A percentile compares a stretch with the other conserved stretches of the same genome.
These are phyloP conservation scores for Globisporangium lucens DNA, from an alignment of 352 stramenopile genomes.

Conservation along the genomic window DNA sequence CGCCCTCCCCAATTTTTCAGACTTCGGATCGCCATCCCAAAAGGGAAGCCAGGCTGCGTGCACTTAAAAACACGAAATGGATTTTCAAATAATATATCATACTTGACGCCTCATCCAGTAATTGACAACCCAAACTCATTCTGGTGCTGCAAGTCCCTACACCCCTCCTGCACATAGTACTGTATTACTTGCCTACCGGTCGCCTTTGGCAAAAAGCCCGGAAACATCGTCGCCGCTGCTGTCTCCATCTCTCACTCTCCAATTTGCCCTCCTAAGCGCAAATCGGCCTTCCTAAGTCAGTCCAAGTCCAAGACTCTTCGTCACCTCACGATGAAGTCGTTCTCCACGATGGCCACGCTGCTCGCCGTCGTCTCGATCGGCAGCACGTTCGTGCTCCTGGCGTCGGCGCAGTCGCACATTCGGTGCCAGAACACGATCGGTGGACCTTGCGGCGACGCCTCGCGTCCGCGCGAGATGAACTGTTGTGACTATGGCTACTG, in stretches of 20 bases:
- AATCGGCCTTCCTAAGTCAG: background rate
- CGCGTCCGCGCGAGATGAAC: conserved; percentile 25
- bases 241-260: background rate
- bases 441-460: conserved; percentile 33
- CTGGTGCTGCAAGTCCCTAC: background rate
- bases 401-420: conserved; percentile 33
- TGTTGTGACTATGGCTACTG: conserved; percentile 53
- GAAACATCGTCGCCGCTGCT: background rate
- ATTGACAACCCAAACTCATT: background rate
- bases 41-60: background rate
- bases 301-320: background rate
- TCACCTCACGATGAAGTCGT: background rate
- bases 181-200: background rate
- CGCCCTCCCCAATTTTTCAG: background rate
- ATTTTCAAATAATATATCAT: background rate
- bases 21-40: background rate
- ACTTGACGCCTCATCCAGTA: background rate
- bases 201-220: too few relatives aligned
- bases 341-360: background rate
- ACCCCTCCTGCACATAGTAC: background rate
- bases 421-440: conserved; percentile 48
- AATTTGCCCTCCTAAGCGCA: background rate
- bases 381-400: background rate
- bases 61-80: background rate
- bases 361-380: background rate